A percentile compares a stretch with the other conserved stretches of the same genome.
phyloP scores from a whole-genome alignment of 306 rosid genomes.

The Medicago truncatula region DNA sequence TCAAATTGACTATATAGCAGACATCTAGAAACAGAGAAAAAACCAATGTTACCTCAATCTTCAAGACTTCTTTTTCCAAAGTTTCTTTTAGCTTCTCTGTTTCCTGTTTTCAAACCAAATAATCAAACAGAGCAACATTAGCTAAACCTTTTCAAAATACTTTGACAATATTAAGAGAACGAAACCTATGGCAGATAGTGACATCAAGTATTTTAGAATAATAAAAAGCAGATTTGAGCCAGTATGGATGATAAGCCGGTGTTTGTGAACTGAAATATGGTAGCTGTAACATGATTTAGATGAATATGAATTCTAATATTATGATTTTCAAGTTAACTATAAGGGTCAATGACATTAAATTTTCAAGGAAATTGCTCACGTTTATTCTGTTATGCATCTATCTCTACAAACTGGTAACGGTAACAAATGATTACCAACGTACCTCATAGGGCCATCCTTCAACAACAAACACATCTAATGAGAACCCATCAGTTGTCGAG shows the following conservation, averaged over 20 bases:
- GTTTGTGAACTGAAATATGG: slow-evolving; percentile 33
- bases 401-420: slow-evolving; percentile 31
- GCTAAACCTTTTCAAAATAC: slow-evolving; percentile 22
- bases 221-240: slow-evolving; percentile 32
- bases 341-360: slow-evolving; percentile 13
- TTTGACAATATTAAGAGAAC: slow-evolving; percentile 13
- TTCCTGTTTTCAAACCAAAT: slow-evolving; percentile 70
- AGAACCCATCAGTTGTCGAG: slow-evolving; percentile 90
- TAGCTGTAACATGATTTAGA: slow-evolving; percentile 17
- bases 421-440: slow-evolving; percentile 36
- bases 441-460: slow-evolving; percentile 99
- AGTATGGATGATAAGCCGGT: slow-evolving; percentile 18
- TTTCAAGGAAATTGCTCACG: slow-evolving; percentile 10
- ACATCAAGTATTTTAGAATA: slow-evolving; percentile 25
- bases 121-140: slow-evolving; percentile 37
- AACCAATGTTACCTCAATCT: slow-evolving; percentile 69
- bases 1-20: slow-evolving; percentile 30
- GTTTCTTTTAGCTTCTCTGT: slow-evolving; percentile 73
- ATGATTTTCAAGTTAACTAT: slow-evolving; percentile 24
- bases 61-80: slow-evolving; percentile 68
- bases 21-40: slow-evolving; percentile 27
- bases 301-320: slow-evolving; percentile 2
- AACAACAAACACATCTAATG: slow-evolving; percentile 97
- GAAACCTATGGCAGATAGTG: slow-evolving; percentile 25
- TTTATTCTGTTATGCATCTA: slow-evolving; percentile 1